Evolutionary conservation across 345 rosid genomes (phyloP), one percentile per base, ranked within the genome.

Genomic region (Aquilaria sinensis): DNA sequence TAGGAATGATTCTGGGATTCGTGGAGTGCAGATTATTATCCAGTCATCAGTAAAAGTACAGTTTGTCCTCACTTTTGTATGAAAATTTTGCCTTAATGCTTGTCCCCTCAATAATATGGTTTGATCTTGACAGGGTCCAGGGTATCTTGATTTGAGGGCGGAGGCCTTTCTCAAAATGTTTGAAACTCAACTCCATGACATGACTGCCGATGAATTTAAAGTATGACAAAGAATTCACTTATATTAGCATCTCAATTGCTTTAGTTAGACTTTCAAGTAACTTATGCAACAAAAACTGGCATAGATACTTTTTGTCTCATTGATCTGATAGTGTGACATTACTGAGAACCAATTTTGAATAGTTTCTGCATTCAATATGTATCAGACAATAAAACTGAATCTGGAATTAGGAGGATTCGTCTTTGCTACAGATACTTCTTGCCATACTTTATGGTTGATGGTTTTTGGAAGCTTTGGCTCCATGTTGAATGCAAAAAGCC

Each of bases 1-100:
- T 60, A 90, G 98, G 85, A 81, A 83, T 67, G 87, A 93, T 72
- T 76, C 69, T 34, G 97, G 97, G 37, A 70, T 93, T 31, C 81
- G 72, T 37, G 98, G 98, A 56, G 48, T 88, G 57, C 97, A 84
- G 67, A 83, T 93, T 66, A 80, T 90, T 53, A 81, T 93, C 73
- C 98, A 93, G 76, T 93, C 98, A 23, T 69, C 96, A 4, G 85
- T 72, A 43, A 88, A 90, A 90, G 97, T 93, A 62, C 67, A 29
- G 50, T 23, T 55, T 6, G 29, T 61, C 55, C 48, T 33, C 33
- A 53, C 15, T 49, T 68, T 54, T 49, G 37, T 46, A 32, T 34
- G 2, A 37, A 41, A 37, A 23, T 55, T 14, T 54, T 46, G 12
- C 37, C 49, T 5, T 51, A 31, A 55, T 37, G 29, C 8, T 31